Evolutionary conservation across 208 protist genomes (phyloP).

Genomic region (Trypanosoma platydactyli): DNA sequence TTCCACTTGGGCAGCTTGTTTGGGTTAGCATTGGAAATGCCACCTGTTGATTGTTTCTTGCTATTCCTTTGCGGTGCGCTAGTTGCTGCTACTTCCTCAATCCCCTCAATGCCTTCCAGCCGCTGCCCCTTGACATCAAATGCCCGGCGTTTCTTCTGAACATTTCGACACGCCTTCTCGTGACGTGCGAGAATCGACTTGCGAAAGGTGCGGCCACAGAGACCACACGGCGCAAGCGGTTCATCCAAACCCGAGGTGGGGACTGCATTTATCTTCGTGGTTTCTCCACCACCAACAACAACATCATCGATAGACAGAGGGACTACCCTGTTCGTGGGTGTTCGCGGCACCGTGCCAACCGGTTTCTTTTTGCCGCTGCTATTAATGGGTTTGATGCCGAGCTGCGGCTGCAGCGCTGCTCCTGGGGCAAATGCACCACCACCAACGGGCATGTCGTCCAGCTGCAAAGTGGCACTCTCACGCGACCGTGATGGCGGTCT

Average conservation of each 20-base stretch:
- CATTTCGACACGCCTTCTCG: constrained; percentile 59
- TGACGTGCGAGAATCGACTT: constrained; percentile 60
- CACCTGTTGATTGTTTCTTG: neutral
- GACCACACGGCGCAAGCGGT: constrained; percentile 51
- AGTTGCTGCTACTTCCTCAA: constrained; percentile 40
- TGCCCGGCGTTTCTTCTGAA: constrained; percentile 56
- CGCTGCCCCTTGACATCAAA: constrained; percentile 79
- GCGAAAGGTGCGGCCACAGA: constrained; percentile 76
- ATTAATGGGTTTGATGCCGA: neutral
- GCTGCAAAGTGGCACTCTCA: constrained; percentile 19
- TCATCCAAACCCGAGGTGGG: constrained; percentile 30
- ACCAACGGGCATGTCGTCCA: constrained; percentile 54
- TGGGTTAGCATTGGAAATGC: neutral
- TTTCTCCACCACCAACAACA: constrained; percentile 18
- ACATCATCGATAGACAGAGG: constrained; percentile 15
- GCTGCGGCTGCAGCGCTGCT: neutral
- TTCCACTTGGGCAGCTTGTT: constrained; percentile 90
- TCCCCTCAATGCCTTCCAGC: constrained; percentile 72
- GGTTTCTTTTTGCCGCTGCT: neutral
- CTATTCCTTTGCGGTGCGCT: constrained; percentile 9
- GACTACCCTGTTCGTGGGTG: neutral
- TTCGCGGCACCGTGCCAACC: neutral
- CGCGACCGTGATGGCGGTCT: neutral
- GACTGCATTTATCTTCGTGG: constrained; percentile 36
- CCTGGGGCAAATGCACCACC: neutral